Conservation (phyloP, 768 basidiomycete species). For the Russula sp. region DNA sequence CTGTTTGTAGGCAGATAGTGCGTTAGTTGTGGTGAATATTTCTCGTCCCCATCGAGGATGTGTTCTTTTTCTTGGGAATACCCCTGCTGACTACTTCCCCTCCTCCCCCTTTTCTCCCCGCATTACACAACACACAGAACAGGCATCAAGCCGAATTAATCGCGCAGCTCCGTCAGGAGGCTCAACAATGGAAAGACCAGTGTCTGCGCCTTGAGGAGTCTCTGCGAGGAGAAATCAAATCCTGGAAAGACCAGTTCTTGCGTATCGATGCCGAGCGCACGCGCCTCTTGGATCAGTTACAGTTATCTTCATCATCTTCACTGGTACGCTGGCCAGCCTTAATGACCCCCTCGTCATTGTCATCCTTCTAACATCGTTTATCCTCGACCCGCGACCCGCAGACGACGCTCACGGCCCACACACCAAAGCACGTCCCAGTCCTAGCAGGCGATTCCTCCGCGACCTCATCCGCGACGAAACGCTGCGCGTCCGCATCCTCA, state of each 20-base stretch:
- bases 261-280: constrained; percentile 69
- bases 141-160: constrained; percentile 60
- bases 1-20: constrained; percentile 19
- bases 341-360: too few species aligned
- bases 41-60: constrained; percentile 1
- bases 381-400: constrained; percentile 5
- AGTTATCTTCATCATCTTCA: constrained; percentile 39
- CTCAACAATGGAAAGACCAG: constrained; percentile 72
- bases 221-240: constrained; percentile 50
- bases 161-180: constrained; percentile 59
- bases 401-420: constrained; percentile 31
- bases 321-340: constrained; percentile 11
- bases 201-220: constrained; percentile 47
- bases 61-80: neutral
- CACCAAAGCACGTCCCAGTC: constrained; percentile 26
- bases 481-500: constrained; percentile 27
- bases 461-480: constrained; percentile 31
- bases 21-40: constrained; percentile 5
- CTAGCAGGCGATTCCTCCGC: constrained; percentile 27
- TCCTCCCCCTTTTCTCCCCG: neutral
- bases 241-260: constrained; percentile 79
- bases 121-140: constrained; percentile 47
- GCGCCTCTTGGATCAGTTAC: constrained; percentile 52
- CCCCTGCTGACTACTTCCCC: neutral
- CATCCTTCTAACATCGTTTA: neutral